Evolutionary conservation across 345 rosid genomes (phyloP), one percentile per base, ranked within the genome.

Genomic region (Salix koriyanagi): DNA sequence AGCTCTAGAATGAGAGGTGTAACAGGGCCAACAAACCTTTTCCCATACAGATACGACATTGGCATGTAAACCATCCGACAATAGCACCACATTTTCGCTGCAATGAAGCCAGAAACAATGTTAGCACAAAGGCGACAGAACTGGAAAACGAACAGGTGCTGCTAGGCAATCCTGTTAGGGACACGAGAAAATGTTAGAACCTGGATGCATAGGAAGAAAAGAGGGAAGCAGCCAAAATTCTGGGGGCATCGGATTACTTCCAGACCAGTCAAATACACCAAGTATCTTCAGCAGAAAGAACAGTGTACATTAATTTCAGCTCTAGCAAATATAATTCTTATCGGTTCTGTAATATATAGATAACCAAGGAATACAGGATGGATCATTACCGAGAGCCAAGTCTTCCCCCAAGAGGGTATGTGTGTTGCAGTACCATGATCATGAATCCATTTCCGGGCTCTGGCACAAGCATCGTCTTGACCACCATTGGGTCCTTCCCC

Each of bases 351-450:
- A 46, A 12, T 4, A 3, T 14, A 46, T 46, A 2, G 18, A 46
- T 14, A 14, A 46, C 0, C 4, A 41, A 41, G 13, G 44, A 41
- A 10, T 41, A 46, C 50, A 14, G 4, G 50, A 46, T 46, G 50
- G 50, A 46, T 13, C 50, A 46, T 46, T 80, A 80, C 83, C 64
- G 83, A 71, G 14, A 80, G 83, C 79, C 83, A 80, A 23, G 79
- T 76, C 73, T 76, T 80, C 6, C 79, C 83, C 83, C 83, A 80
- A 3, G 83, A 76, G 26, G 79, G 79, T 32, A 80, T 80, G 44
- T 52, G 64, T 28, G 83, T 80, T 4, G n/a, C 79, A 28, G 73
- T 69, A 5, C 83, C 83, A 32, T 71, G 83, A 11, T 75, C 73
- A n/a, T 19, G 69, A 66, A 80, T 80, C 83, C 83, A 80, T 6